phyloP scores from a whole-genome alignment of 331 rosid species.

The Rhamnella rubrinervis region DNA sequence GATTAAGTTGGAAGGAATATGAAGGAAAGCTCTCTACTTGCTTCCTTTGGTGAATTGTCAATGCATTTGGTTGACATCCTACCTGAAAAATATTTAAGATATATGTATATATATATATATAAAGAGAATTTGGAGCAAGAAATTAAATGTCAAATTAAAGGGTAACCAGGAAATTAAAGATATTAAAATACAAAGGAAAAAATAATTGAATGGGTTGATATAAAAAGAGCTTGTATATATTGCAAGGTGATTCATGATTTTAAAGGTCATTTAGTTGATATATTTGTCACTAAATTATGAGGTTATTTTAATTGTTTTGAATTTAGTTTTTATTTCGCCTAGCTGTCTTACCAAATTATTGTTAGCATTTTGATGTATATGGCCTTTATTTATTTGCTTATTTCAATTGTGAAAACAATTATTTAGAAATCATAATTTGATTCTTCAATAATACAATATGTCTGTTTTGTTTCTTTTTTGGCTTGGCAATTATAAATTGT shows the following conservation, averaged over 20 bases:
- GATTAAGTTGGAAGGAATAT: slow-evolving; percentile 10
- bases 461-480: neutral
- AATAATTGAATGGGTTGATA: neutral
- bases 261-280: slow-evolving; percentile 5
- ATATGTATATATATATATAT: neutral
- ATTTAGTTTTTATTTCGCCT: neutral
- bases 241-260: neutral
- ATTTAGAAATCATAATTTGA: slow-evolving; percentile 6
- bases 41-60: slow-evolving; percentile 27
- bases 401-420: slow-evolving; percentile 8
- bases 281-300: slow-evolving; percentile 1
- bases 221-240: neutral
- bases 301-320: neutral
- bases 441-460: slow-evolving; percentile 23
- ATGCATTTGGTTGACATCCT: slow-evolving; percentile 19
- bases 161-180: neutral
- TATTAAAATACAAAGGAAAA: neutral
- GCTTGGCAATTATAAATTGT: too few species aligned
- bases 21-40: neutral
- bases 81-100: slow-evolving; percentile 3
- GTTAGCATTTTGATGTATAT: slow-evolving; percentile 5
- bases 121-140: neutral
- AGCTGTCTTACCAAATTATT: slow-evolving; percentile 13
- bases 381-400: neutral
- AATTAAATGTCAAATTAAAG: neutral